Evolutionary conservation across 225 moss, liverwort and hornwort species (phyloP).

Genomic region (Polytrichum formosum): DNA sequence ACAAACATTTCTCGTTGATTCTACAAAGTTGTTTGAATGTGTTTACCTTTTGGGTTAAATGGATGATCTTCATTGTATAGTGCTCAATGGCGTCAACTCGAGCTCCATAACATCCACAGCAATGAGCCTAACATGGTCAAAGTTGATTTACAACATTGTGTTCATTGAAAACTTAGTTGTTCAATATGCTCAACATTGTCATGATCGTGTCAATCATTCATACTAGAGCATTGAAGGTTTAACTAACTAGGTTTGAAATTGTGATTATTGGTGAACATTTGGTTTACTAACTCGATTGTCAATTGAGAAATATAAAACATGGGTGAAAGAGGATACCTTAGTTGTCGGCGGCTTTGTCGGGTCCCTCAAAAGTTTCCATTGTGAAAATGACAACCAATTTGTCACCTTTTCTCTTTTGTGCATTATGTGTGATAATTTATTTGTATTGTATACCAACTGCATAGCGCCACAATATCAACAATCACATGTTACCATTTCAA

Average conservation of each 20-base stretch:
- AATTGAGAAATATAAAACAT: too few species aligned
- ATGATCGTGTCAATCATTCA: too few species aligned
- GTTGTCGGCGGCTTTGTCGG: conserved; percentile 29
- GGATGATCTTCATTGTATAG: conserved; percentile 49
- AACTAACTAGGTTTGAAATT: too few species aligned
- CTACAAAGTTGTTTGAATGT: too few species aligned
- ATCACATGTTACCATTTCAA: too few species aligned
- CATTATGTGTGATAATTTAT: conserved; percentile 38
- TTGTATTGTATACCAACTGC: conserved; percentile 75
- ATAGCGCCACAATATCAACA: background rate
- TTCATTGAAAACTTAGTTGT: too few species aligned
- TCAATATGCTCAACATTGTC: too few species aligned
- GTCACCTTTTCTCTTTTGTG: conserved; percentile 24
- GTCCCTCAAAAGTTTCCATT: conserved; percentile 44
- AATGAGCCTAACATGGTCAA: conserved; percentile 27
- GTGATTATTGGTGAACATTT: too few species aligned
- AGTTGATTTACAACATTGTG: too few species aligned
- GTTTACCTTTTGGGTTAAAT: conserved; percentile 47
- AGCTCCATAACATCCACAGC: conserved; percentile 55
- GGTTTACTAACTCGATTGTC: too few species aligned
- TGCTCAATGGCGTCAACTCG: conserved; percentile 63
- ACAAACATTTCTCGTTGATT: too few species aligned
- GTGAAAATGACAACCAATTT: conserved; percentile 79
- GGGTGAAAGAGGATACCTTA: conserved; percentile 28
- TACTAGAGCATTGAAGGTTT: too few species aligned